Evolutionary conservation across 805 yeast genomes (phyloP).

Genomic region (Schwanniomyces sp.): DNA sequence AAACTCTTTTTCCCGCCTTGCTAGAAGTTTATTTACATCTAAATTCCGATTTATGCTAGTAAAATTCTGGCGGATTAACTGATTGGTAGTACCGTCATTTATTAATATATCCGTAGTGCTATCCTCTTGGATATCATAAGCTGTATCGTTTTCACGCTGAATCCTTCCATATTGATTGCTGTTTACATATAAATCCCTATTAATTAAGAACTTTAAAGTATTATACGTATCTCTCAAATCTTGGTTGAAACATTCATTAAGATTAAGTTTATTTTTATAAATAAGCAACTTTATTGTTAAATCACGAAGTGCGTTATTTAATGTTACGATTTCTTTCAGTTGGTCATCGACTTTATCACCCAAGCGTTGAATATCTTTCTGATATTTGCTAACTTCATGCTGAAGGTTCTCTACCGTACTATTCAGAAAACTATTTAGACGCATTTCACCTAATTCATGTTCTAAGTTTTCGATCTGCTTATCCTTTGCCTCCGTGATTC

Average conservation of each 20-base stretch:
- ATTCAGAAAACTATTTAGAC: background rate
- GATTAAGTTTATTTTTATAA: background rate
- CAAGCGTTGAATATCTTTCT: background rate
- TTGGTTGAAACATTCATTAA: background rate
- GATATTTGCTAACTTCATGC: background rate
- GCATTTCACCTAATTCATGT: background rate
- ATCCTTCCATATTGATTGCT: background rate
- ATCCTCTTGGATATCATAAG: background rate
- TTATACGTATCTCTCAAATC: background rate
- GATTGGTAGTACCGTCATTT: conserved; percentile 1
- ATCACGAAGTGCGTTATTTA: background rate
- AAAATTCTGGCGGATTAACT: background rate
- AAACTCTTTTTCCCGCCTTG: background rate
- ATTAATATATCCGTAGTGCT: background rate
- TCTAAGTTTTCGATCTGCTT: background rate
- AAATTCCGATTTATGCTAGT: background rate
- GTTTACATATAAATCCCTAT: background rate
- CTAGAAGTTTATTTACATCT: background rate
- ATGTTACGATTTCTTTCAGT: background rate
- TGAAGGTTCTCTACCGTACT: background rate
- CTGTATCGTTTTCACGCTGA: background rate
- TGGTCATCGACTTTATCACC: background rate
- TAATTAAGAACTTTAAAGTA: background rate
- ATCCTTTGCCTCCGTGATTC: background rate
- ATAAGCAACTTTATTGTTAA: background rate